These are phyloP conservation scores for Acacia pycnantha DNA, from an alignment of 331 rosid genomes.

Conservation along the genomic window DNA sequence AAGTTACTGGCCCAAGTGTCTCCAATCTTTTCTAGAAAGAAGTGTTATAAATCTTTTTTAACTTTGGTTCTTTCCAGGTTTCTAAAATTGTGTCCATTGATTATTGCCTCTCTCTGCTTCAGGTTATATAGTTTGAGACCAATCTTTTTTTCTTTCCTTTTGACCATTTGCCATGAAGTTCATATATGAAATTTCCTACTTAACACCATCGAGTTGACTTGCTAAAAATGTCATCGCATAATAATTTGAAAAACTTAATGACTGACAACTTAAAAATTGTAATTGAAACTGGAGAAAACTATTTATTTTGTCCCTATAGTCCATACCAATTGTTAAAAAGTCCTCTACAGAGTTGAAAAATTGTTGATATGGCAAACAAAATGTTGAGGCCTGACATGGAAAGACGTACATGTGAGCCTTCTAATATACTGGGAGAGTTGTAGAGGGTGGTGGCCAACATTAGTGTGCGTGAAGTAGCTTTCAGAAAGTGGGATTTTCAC, in stretches of 20 bases:
- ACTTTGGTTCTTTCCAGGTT: background rate
- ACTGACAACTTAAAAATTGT: background rate
- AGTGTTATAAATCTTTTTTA: background rate
- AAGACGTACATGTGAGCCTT: background rate
- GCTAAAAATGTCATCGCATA: background rate
- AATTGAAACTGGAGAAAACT: background rate
- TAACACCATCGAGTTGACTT: background rate
- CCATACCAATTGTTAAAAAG: background rate
- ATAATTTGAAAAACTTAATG: background rate
- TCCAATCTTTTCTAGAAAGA: background rate
- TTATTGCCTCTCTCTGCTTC: background rate
- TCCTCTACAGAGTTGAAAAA: background rate
- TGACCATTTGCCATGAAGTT: background rate
- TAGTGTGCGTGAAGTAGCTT: too few species aligned
- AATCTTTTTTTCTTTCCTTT: background rate
- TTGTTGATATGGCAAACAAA: background rate
- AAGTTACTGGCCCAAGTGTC: background rate
- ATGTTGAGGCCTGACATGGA: background rate
- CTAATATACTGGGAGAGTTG: too few species aligned
- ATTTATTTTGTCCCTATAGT: background rate
- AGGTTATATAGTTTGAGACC: background rate
- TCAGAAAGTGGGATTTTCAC: too few species aligned
- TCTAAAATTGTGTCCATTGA: background rate
- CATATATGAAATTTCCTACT: background rate
- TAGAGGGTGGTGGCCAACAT: too few species aligned